These are phyloP conservation scores for Eucalyptus rudis DNA, from an alignment of 345 rosid species.

Conservation along the genomic window DNA sequence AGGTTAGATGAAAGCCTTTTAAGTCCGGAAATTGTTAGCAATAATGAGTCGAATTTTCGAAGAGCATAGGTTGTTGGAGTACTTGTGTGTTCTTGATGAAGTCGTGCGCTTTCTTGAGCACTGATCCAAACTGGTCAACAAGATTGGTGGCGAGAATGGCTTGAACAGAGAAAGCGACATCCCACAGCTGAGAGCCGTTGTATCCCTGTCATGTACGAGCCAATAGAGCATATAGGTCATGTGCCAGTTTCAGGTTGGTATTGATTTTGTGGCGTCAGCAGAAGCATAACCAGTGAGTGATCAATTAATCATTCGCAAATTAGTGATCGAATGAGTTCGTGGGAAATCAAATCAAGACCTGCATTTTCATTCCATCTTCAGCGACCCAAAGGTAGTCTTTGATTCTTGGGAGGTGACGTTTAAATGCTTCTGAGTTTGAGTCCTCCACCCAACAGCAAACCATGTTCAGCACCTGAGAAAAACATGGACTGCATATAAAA, in stretches of 20 bases:
- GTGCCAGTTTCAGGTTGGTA: not conserved
- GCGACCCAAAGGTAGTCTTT: constrained; percentile 59
- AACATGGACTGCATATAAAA: not conserved
- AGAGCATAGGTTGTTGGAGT: not conserved
- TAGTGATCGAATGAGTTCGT: not conserved
- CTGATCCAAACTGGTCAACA: constrained; percentile 16
- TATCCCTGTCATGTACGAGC: constrained; percentile 23
- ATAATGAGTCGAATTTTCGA: not conserved
- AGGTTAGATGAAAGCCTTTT: not conserved
- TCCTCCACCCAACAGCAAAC: constrained; percentile 53
- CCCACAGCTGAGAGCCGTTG: constrained; percentile 72
- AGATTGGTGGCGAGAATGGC: constrained; percentile 38
- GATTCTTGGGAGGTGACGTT: constrained; percentile 33
- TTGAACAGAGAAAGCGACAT: constrained; percentile 46
- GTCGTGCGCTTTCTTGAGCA: constrained; percentile 51
- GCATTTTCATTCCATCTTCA: constrained; percentile 70
- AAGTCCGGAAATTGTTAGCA: not conserved
- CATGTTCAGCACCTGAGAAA: constrained; percentile 36
- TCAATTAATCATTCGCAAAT: not conserved
- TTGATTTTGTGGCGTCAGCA: not conserved
- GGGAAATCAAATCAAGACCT: constrained; percentile 1
- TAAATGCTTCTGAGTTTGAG: constrained; percentile 34
- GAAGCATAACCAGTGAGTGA: not conserved
- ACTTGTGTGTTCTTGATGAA: constrained; percentile 49
- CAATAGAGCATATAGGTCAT: not conserved